phyloP scores from a whole-genome alignment of 1,139 yeast species.

The Debaryomycetaceae sp. region DNA sequence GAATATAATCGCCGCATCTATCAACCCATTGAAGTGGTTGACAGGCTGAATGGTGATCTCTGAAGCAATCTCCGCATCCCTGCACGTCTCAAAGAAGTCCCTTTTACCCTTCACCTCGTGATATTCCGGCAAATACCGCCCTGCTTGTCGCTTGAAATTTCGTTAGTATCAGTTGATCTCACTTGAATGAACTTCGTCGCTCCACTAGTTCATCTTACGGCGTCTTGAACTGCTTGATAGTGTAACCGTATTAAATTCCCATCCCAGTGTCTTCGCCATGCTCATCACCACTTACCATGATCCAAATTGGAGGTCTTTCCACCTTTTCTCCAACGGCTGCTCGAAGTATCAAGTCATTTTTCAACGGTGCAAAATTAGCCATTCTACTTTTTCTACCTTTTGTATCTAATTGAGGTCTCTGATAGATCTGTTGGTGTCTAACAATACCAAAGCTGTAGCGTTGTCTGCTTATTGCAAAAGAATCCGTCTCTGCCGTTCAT shows the following conservation, averaged over 20 bases:
- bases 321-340: constrained; percentile 82
- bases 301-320: constrained; percentile 98
- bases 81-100: constrained; percentile 90
- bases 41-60: constrained; percentile 95
- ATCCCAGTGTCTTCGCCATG: too few species aligned
- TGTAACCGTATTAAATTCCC: too few species aligned
- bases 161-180: constrained; percentile 9
- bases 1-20: constrained; percentile 96
- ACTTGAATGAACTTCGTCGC: not conserved
- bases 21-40: constrained; percentile 79
- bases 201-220: too few species aligned
- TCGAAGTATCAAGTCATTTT: constrained; percentile 85
- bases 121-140: constrained; percentile 87
- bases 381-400: constrained; percentile 9
- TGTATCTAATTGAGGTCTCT: not conserved
- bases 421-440: not conserved
- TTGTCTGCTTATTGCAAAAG: too few species aligned
- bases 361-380: constrained; percentile 59
- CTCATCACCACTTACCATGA: constrained; percentile 59
- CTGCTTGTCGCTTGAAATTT: constrained; percentile 66
- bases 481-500: too few species aligned
- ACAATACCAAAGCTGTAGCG: too few species aligned
- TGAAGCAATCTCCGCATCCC: constrained; percentile 90
- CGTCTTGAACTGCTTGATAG: too few species aligned
- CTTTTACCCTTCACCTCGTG: constrained; percentile 82